Base-by-base conservation (phyloP, 345 rosid genomes). In the Eucalyptus polybractea region DNA sequence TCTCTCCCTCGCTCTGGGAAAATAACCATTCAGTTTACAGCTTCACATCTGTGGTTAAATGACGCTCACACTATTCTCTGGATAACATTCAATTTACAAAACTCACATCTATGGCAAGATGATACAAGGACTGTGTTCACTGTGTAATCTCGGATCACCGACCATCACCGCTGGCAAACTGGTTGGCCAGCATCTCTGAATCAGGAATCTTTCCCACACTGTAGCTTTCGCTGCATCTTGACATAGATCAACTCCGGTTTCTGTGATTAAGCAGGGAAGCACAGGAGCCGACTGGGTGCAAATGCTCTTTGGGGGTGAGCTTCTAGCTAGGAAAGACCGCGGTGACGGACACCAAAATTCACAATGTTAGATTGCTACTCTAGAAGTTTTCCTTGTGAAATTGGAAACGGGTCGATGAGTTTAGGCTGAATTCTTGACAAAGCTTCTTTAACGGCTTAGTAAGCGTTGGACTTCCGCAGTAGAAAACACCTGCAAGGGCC, bases 371-470 rank as follows among this genome's bases (percentile, higher is more conserved):
- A 40, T 76, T 4, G 29, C 29, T 1, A 5, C 56, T 90, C 90
- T 94, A 98, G 90, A 98, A 98, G 89, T 97, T 97, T 89, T 98
- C 99, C 93, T 97, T 97, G 92, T 96, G 98, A 92, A 98, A 98
- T 56, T 96, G 93, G 90, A 98, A 98, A 7, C 99, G 93, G 60
- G 99, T 96, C 21, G 98, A 88, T 53, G 99, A 91, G 90, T 95
- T 94, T 45, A 95, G 88, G 93, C 96, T 97, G 91, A 95, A 97
- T 89, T 98, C 99, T 12, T 93, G 95, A 89, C 99, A 97, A 50
- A 97, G 97, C 10, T 91, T 86, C 92, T 80, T 95, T 76, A 98
- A 90, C 69, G 93, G 91, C 89, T 95, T 93, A 33, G 96, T 97
- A 44, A 98, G 93, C n/a, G 95, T 90, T 49, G 95, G 93, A 91